A percentile compares a stretch with the other conserved stretches of the same genome.
These are phyloP conservation scores for Cicer chorassanicum DNA, from an alignment of 306 rosid species.

Conservation along the genomic window DNA sequence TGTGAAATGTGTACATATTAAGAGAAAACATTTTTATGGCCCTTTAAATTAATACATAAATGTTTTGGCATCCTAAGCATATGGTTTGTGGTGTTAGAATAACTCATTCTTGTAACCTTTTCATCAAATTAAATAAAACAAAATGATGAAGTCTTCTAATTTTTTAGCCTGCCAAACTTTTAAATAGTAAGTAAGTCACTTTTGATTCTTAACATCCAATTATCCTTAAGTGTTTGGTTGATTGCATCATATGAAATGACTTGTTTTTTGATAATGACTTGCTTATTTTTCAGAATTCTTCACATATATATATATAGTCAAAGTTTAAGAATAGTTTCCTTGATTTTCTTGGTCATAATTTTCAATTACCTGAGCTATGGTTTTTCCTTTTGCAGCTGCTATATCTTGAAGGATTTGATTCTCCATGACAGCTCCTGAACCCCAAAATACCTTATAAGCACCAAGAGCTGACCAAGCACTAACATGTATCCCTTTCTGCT, in stretches of 20 bases:
- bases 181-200: background rate
- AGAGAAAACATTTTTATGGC: background rate
- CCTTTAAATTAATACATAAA: background rate
- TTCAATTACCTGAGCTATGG: constrained; percentile 55
- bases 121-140: background rate
- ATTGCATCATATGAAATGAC: background rate
- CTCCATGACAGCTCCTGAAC: constrained; percentile 60
- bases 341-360: constrained; percentile 5
- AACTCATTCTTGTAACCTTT: background rate
- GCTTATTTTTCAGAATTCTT: background rate
- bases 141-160: background rate
- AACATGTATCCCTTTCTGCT: constrained; percentile 54
- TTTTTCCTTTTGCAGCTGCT: constrained; percentile 50
- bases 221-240: constrained; percentile 20
- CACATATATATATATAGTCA: constrained; percentile 6
- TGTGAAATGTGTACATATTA: background rate
- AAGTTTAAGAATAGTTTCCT: background rate
- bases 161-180: background rate
- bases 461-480: constrained; percentile 67
- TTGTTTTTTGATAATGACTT: background rate
- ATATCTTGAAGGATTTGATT: constrained; percentile 55
- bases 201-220: background rate
- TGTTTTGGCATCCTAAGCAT: background rate
- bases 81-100: background rate
- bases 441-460: constrained; percentile 55